phyloP scores from a whole-genome alignment of 192 early-diverging fungal genomes.

The Radiomyces spectabilis region DNA sequence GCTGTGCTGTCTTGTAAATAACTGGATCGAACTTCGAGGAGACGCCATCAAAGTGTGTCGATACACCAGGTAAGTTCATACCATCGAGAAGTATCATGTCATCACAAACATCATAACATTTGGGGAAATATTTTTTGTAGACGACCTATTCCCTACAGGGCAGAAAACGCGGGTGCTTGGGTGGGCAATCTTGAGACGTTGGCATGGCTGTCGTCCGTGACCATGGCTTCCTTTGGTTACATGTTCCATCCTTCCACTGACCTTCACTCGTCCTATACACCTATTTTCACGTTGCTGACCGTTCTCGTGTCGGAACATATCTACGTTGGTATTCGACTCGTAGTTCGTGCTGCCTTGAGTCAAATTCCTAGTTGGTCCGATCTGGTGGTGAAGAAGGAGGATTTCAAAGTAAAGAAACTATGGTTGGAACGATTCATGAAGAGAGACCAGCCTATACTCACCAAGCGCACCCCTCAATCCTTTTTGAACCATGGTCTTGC shows the following conservation, averaged over 20 bases:
- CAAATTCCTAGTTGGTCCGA: slow-evolving; percentile 25
- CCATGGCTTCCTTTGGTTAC: slow-evolving; percentile 47
- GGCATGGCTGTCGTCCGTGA: slow-evolving; percentile 52
- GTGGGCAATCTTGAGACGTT: slow-evolving; percentile 30
- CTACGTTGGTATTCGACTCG: slow-evolving; percentile 8
- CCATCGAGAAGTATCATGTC: not conserved
- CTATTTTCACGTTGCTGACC: slow-evolving; percentile 13
- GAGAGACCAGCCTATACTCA: too few relatives aligned
- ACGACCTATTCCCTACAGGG: slow-evolving; percentile 24
- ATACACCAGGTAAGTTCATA: slow-evolving; percentile 50
- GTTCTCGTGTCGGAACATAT: slow-evolving; percentile 34
- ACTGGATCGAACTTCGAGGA: slow-evolving; percentile 84
- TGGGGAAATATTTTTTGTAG: slow-evolving; percentile 2
- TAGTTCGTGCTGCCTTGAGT: slow-evolving; percentile 9
- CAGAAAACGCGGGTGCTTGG: slow-evolving; percentile 31
- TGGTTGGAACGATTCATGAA: slow-evolving; percentile 22
- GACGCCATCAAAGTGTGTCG: slow-evolving; percentile 89
- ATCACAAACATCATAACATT: not conserved
- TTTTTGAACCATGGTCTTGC: too few relatives aligned
- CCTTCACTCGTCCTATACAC: slow-evolving; percentile 24
- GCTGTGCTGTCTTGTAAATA: slow-evolving; percentile 77
- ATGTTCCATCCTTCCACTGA: slow-evolving; percentile 38
- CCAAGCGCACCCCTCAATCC: too few relatives aligned
- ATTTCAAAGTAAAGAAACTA: slow-evolving; percentile 27
- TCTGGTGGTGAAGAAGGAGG: slow-evolving; percentile 20